phyloP scores from a whole-genome alignment of 768 basidiomycete genomes.

The Xerocomellus chrysenteron region DNA sequence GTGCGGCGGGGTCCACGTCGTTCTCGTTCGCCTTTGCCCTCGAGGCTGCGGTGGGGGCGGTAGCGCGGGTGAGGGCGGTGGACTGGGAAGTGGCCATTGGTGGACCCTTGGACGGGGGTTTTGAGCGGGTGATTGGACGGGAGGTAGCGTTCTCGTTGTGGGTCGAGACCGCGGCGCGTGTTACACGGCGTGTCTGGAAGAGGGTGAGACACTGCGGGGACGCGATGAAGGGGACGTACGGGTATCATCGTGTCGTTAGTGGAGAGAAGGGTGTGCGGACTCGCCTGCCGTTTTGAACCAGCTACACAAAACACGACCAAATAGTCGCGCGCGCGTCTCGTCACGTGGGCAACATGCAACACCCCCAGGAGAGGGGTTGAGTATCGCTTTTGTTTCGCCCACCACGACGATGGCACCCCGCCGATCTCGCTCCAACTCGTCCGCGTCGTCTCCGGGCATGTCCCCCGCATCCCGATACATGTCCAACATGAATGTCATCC shows the following conservation, averaged over 20 bases:
- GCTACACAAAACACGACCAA: slow-evolving; percentile 37
- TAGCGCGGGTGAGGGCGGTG: slow-evolving; percentile 40
- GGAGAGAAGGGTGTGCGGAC: slow-evolving; percentile 32
- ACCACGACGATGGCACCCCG: slow-evolving; percentile 12
- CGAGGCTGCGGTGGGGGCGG: slow-evolving; percentile 40
- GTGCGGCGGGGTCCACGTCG: slow-evolving; percentile 46
- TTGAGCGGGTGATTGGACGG: slow-evolving; percentile 60
- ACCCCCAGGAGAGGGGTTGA: slow-evolving; percentile 22
- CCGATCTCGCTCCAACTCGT: slow-evolving; percentile 33
- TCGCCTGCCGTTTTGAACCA: slow-evolving; percentile 37
- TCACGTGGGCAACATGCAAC: slow-evolving; percentile 29
- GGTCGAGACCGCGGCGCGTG: slow-evolving; percentile 51
- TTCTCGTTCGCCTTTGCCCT: slow-evolving; percentile 37
- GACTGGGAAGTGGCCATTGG: slow-evolving; percentile 37
- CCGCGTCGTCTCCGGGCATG: slow-evolving; percentile 46
- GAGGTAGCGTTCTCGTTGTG: slow-evolving; percentile 71
- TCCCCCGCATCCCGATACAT: slow-evolving; percentile 64
- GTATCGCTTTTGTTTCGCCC: background rate
- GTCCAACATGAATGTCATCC: slow-evolving; percentile 78
- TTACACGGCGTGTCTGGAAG: slow-evolving; percentile 60
- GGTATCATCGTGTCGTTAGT: slow-evolving; percentile 39
- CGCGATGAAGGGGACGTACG: slow-evolving; percentile 29
- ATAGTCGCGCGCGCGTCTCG: slow-evolving; percentile 38
- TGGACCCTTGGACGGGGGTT: slow-evolving; percentile 44
- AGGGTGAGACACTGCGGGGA: background rate